phyloP scores from a whole-genome alignment of 2,329 filamentous ascomycete genomes.

The Dactylellina haptotyla region DNA sequence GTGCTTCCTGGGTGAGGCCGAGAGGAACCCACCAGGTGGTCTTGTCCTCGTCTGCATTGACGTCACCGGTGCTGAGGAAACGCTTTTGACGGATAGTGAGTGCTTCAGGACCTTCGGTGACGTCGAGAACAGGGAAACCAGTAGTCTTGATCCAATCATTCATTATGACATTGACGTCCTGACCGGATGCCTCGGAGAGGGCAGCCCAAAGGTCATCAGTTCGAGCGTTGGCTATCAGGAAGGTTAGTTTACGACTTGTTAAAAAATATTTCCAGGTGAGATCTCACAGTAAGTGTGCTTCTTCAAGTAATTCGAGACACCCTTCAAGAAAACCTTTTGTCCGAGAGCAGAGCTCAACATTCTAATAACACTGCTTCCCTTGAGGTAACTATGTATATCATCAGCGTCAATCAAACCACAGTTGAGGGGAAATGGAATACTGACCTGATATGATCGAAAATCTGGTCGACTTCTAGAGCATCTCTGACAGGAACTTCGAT shows the following conservation, averaged over 20 bases:
- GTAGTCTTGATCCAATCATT: conserved; percentile 94
- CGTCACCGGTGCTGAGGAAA: conserved; percentile 91
- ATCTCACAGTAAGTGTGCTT: conserved; percentile 79
- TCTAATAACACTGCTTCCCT: conserved; percentile 94
- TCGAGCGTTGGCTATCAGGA: conserved; percentile 72
- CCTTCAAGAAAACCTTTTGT: conserved; percentile 85
- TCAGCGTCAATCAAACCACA: neutral
- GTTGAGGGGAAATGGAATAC: conserved; percentile 65
- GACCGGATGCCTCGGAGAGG: conserved; percentile 84
- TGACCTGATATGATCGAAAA: conserved; percentile 97
- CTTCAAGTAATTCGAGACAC: conserved; percentile 89
- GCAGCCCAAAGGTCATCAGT: conserved; percentile 92
- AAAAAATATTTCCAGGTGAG: conserved; percentile 2
- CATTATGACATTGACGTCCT: conserved; percentile 89
- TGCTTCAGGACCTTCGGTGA: conserved; percentile 83
- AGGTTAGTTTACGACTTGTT: neutral
- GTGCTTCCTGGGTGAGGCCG: conserved; percentile 78
- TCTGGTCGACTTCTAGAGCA: conserved; percentile 95
- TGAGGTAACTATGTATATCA: conserved; percentile 61
- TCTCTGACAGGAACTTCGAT: conserved; percentile 96
- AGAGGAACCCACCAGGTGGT: conserved; percentile 97
- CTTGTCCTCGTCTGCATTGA: conserved; percentile 87
- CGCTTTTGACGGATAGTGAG: conserved; percentile 85
- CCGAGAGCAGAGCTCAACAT: conserved; percentile 94
- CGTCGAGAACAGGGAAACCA: conserved; percentile 88